These are phyloP conservation scores for Pestalotiopsis sp. DNA, from an alignment of 2,329 filamentous ascomycete species.

Conservation along the genomic window DNA sequence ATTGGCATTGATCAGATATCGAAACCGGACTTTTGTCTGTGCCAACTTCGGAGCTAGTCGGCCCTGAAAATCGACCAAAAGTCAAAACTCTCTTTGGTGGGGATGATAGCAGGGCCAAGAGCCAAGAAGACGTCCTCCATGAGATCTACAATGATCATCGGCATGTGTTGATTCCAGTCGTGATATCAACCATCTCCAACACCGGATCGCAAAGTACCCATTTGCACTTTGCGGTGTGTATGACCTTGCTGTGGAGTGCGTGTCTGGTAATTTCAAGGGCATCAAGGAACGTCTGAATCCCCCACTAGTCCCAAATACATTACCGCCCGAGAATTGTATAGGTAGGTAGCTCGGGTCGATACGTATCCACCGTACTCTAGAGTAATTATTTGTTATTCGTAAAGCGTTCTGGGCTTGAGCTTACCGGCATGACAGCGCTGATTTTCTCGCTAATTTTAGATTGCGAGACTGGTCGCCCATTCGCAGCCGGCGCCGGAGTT, in stretches of 20 bases:
- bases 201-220: not conserved
- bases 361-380: not conserved
- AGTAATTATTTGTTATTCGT: not conserved
- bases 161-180: not conserved
- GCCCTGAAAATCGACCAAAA: not conserved
- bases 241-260: not conserved
- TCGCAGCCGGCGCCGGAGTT: not conserved
- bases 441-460: not conserved
- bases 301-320: not conserved
- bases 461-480: not conserved
- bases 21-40: not conserved
- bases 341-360: not conserved
- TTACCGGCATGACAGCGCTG: not conserved
- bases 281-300: not conserved
- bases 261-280: not conserved
- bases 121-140: not conserved
- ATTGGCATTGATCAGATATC: not conserved
- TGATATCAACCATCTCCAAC: not conserved
- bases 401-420: not conserved
- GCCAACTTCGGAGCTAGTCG: not conserved
- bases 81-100: conserved; percentile 6
- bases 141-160: not conserved
- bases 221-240: not conserved
- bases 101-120: not conserved
- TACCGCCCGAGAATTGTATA: not conserved